Evolutionary conservation across 495 filamentous ascomycete species (phyloP).

Genomic region (Daldinia decipiens): DNA sequence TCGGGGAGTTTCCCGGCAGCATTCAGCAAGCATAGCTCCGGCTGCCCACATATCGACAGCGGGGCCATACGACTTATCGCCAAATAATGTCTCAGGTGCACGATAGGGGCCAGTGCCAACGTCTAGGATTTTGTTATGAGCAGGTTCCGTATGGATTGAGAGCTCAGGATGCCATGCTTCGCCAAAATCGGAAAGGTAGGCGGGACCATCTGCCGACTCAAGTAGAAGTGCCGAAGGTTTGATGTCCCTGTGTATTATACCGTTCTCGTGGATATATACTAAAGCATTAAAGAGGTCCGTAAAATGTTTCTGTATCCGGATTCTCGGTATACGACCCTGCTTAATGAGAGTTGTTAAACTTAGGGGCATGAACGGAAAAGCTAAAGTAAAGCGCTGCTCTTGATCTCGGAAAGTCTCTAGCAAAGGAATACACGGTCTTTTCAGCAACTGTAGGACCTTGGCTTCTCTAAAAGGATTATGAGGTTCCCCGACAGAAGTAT

Average conservation of each 20-base stretch:
- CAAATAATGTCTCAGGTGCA: conserved; percentile 91
- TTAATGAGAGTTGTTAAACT: conserved; percentile 72
- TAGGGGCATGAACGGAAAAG: conserved; percentile 83
- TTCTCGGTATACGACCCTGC: conserved; percentile 44
- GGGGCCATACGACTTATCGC: conserved; percentile 73
- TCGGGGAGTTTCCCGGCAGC: conserved; percentile 60
- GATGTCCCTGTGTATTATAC: conserved; percentile 91
- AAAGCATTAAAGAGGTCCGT: conserved; percentile 78
- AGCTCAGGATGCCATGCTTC: conserved; percentile 78
- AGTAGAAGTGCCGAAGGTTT: conserved; percentile 93
- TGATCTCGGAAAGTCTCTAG: conserved; percentile 74
- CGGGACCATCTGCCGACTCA: conserved; percentile 70
- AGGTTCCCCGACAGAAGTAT: conserved; percentile 75
- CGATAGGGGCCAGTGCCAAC: conserved; percentile 93
- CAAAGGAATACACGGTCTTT: conserved; percentile 67
- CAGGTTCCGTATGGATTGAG: conserved; percentile 69
- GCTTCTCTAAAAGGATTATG: conserved; percentile 84
- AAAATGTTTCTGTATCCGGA: conserved; percentile 60
- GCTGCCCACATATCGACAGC: conserved; percentile 90
- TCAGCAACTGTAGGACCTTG: conserved; percentile 69
- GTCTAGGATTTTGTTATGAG: conserved; percentile 81
- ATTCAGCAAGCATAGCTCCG: conserved; percentile 83
- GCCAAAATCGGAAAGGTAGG: conserved; percentile 89
- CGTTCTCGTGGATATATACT: conserved; percentile 71
- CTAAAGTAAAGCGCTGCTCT: conserved; percentile 76